phyloP scores from a whole-genome alignment of 257 asterid genomes.

The Fraxinus americana region DNA sequence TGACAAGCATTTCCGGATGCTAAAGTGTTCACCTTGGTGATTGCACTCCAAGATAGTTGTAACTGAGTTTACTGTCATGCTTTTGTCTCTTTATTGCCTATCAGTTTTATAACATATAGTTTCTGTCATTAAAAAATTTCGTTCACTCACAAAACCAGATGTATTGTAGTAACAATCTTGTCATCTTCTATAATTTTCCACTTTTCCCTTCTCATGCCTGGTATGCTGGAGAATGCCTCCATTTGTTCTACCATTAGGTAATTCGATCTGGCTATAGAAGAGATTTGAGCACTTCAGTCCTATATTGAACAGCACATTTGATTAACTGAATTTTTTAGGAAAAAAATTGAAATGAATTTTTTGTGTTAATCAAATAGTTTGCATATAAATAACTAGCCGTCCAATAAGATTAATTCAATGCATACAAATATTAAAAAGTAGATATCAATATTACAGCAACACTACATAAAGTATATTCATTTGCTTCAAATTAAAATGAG shows the following conservation, averaged over 20 bases:
- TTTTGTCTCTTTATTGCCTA: constrained; percentile 9
- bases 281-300: not conserved
- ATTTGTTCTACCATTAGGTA: not conserved
- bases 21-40: not conserved
- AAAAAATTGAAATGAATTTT: not conserved
- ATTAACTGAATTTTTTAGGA: not conserved
- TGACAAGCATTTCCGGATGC: not conserved
- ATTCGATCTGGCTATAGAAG: not conserved
- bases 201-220: not conserved
- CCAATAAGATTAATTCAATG: no score
- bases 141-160: not conserved
- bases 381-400: no score
- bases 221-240: not conserved
- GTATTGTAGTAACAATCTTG: not conserved
- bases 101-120: not conserved
- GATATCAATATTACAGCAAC: no score
- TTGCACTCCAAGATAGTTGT: not conserved
- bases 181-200: not conserved
- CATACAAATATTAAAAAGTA: no score
- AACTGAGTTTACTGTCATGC: not conserved
- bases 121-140: not conserved
- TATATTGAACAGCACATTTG: not conserved
- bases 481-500: no score
- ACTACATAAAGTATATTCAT: no score
- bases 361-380: not conserved